Evolutionary conservation across 345 rosid species (phyloP).

Genomic region (Moricandia moricandioides): DNA sequence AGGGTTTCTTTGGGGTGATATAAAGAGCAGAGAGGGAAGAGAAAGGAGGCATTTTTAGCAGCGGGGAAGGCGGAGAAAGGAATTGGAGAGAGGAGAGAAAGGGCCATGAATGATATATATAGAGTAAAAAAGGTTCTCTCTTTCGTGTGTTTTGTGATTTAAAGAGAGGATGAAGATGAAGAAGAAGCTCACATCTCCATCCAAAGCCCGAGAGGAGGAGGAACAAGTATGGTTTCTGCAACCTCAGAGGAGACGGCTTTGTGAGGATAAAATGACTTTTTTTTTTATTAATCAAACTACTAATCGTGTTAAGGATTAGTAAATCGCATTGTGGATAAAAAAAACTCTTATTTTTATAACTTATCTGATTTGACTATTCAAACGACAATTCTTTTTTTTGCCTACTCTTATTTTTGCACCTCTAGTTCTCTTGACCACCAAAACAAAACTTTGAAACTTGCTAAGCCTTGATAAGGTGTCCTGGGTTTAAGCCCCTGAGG

Average conservation of each 20-base stretch:
- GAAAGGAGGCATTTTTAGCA: slow-evolving; percentile 48
- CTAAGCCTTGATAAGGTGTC: too few species aligned
- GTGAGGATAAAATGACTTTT: slow-evolving; percentile 12
- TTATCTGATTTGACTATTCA: background rate
- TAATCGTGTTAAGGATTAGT: background rate
- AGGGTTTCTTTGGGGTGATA: slow-evolving; percentile 26
- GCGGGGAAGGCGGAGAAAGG: slow-evolving; percentile 35
- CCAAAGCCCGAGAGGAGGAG: slow-evolving; percentile 20
- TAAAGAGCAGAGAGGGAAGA: slow-evolving; percentile 33
- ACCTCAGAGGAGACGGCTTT: background rate
- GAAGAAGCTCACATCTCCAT: slow-evolving; percentile 41
- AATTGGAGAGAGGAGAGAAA: slow-evolving; percentile 35
- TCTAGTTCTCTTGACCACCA: too few species aligned
- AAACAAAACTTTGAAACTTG: too few species aligned
- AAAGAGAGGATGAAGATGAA: slow-evolving; percentile 27
- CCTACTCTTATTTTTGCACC: too few species aligned
- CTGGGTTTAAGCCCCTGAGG: too few species aligned
- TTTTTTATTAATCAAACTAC: background rate
- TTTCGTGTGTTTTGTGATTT: slow-evolving; percentile 13
- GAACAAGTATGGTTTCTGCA: slow-evolving; percentile 41
- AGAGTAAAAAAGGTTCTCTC: background rate
- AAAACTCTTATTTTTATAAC: background rate
- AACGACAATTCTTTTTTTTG: background rate
- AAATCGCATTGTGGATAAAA: too few species aligned
- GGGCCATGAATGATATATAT: slow-evolving; percentile 32